Evolutionary conservation across 768 basidiomycete genomes (phyloP), one percentile per base, ranked within the genome.

Genomic region (Collybiopsis confluens): DNA sequence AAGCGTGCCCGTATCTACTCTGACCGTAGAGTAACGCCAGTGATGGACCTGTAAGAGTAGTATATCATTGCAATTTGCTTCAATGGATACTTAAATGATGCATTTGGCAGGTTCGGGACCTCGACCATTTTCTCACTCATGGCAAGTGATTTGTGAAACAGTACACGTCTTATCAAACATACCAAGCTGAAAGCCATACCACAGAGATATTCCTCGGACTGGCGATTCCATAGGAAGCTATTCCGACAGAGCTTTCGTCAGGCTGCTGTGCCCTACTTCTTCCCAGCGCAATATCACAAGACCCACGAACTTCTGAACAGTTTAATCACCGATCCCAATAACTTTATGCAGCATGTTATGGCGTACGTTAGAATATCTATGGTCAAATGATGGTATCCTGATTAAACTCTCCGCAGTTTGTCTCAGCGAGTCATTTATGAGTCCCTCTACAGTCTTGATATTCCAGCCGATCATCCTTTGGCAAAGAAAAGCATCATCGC

Each of bases 1-100:
- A 48, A 48, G 30, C 30, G 47, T 20, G 47, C 47, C 11, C 33
- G 33, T 24, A 37, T 48, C 33, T 48, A 48, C 30, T 48, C 47
- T 2, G 47, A 48, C 13, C 28, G 47, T 36, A 8, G 4, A 24
- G 9, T 21, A 20, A 36, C 47, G 7, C 24, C 21, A 3, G 21
- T 37, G 9, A 26, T 36, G 47, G 26, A 48, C 15, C 13, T 37
- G 47, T 48, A 20, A 48, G 47, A 21, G 38, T 20, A 6, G 13
- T 33, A 33, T 33, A 6, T 33, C 13, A 33, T 33, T 33, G 30
- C 13, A 5, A 33, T 5, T 5, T 13, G 13, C 5, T 6, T 6
- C 13, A 13, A 6, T 33, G 30, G 13, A 33, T 33, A 33, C 5
- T 33, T 33, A 5, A 33, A 33, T n/a, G n/a, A n/a, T n/a, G n/a